Percentiles rank a stretch among this genome's conserved stretches.
Evolutionary conservation across 176 grass and related monocot genomes (phyloP).

Genomic region (Microstegium vimineum): DNA sequence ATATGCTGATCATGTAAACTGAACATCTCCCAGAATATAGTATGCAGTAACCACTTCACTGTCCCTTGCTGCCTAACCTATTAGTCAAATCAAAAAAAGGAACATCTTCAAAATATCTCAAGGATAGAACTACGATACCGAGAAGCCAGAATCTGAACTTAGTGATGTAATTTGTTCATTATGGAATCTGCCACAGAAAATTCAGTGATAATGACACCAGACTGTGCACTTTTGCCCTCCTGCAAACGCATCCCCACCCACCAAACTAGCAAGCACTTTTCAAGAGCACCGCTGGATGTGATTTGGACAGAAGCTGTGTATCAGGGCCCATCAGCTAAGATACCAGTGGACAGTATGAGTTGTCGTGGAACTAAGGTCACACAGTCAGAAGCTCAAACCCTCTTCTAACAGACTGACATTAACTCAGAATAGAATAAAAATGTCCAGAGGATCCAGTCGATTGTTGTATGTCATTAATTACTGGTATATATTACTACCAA

Average conservation of each 20-base stretch:
- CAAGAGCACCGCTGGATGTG: not conserved
- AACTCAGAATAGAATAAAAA: not conserved
- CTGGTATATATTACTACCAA: not conserved
- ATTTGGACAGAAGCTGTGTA: conserved; percentile 11
- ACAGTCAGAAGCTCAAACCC: not conserved
- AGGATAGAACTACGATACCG: not conserved
- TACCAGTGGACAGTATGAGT: conserved; percentile 23
- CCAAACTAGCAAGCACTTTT: conserved; percentile 14
- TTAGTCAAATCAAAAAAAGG: not conserved
- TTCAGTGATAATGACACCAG: not conserved
- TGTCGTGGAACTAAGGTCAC: not conserved
- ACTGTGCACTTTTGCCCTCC: not conserved
- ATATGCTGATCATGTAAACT: not conserved
- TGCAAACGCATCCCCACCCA: not conserved
- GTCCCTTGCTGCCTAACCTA: not conserved
- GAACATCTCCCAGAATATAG: not conserved
- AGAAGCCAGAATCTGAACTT: not conserved
- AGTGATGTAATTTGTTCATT: not conserved
- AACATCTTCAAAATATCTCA: not conserved
- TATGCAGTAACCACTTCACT: not conserved
- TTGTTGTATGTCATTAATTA: not conserved
- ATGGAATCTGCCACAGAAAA: not conserved
- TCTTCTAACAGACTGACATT: not conserved
- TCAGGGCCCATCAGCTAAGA: not conserved
- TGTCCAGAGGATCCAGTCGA: not conserved